Evolutionary conservation across 73 alveolate species (phyloP), one percentile per base, ranked within the genome.

Genomic region (Breviolum minutum): DNA sequence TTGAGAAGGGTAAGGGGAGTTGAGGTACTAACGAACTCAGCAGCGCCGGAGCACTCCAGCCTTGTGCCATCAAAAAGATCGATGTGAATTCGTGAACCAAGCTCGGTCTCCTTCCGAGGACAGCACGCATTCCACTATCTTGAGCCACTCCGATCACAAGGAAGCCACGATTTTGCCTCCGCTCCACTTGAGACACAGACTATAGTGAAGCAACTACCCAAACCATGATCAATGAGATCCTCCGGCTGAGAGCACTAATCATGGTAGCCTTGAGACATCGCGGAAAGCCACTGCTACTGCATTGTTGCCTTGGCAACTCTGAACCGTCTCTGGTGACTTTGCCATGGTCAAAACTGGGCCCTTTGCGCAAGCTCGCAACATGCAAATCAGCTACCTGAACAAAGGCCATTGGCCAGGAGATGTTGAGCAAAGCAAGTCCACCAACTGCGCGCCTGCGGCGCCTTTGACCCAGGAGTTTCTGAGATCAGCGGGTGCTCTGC

Each of bases 11-110:
- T n/a, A n/a, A n/a, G n/a, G n/a, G n/a, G 24, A 68, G n/a, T 22
- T 68, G 77, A 22, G n/a, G n/a, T 29, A 16, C 87, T 87, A n/a
- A 76, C 66, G 89, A 24, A 84, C 98, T 92, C 24, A 92, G 89
- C 70, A 92, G 89, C 40, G 98, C 79, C 22, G 98, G 98, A 60
- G 98, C 98, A n/a, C 98, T 92, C 98, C 98, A 92, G 32, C 98
- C 98, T 92, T 40, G 62, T 63, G 7, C 13, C 54, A 19, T 22
- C 24, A 14, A 27, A 79, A 32, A 80, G 19, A 8, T 14, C 24
- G 54, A n/a, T 60, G 12, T 16, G 60, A 14, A 24, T 74, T n/a
- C 54, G 29, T 19, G 48, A 14, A 74, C 68, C 30, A 54, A 20
- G 71, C 84, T 70, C 84, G 9, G 13, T 54, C 10, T 0, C 24